These are phyloP conservation scores for Datura wrightii DNA, from an alignment of 257 asterid species.

Conservation along the genomic window DNA sequence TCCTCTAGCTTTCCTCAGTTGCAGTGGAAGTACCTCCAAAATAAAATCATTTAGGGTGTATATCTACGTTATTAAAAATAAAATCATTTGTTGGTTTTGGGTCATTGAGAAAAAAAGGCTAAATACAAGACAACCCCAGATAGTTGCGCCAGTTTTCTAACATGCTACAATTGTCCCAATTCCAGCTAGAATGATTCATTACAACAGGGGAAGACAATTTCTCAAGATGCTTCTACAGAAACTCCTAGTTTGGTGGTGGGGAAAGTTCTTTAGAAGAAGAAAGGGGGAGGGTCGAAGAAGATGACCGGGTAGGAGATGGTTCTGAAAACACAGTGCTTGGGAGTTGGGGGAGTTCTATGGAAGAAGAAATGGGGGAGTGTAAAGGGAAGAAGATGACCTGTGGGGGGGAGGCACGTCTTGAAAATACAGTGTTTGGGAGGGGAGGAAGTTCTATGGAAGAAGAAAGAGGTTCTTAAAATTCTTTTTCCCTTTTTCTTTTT, in stretches of 20 bases:
- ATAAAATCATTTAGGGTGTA: not conserved
- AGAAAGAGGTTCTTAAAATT: not conserved
- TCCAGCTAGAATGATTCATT: too few relatives aligned
- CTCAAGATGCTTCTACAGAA: not conserved
- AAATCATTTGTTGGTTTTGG: not conserved
- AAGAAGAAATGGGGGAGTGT: not conserved
- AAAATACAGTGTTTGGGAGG: not conserved
- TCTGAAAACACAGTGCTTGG: not conserved
- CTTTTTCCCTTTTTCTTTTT: not conserved
- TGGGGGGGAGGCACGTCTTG: not conserved
- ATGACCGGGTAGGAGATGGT: not conserved
- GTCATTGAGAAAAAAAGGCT: not conserved
- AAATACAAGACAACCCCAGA: not conserved
- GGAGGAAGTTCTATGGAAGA: constrained; percentile 12
- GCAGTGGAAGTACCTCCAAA: constrained; percentile 11
- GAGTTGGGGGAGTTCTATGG: not conserved
- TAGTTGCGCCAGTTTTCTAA: not conserved
- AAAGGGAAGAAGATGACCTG: not conserved
- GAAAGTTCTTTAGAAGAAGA: not conserved
- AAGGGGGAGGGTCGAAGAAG: not conserved
- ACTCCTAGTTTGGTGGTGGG: not conserved
- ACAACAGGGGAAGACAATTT: not conserved
- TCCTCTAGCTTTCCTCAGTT: not conserved
- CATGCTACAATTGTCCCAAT: not conserved
- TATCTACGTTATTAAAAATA: not conserved